phyloP scores from a whole-genome alignment of 2,329 filamentous ascomycete species.

The Sporothrix variecibatus region DNA sequence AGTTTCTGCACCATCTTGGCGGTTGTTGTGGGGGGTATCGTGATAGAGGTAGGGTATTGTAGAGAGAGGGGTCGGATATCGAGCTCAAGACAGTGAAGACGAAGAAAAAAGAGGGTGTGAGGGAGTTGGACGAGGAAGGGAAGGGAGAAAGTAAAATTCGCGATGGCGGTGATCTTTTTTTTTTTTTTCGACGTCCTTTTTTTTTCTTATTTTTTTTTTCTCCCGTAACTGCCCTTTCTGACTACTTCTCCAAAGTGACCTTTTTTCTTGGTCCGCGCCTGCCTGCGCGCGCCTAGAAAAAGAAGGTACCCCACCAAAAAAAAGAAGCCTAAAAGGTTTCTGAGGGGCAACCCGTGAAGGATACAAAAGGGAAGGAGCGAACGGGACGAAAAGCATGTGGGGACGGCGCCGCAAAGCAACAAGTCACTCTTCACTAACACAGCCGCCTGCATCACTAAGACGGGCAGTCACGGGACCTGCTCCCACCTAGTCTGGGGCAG shows the following conservation, averaged over 20 bases:
- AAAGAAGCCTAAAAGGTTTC: constrained; percentile 9
- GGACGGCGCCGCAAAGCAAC: neutral
- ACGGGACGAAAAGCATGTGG: constrained; percentile 12
- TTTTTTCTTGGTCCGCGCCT: neutral
- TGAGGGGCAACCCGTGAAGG: constrained; percentile 16
- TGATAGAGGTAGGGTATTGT: no score
- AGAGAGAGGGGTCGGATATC: neutral
- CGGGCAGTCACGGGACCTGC: neutral
- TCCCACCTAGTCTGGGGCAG: neutral
- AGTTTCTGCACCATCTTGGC: constrained; percentile 77
- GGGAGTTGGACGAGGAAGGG: neutral
- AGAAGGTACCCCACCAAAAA: constrained; percentile 7
- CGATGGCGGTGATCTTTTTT: neutral
- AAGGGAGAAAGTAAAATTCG: neutral
- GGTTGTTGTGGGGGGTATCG: constrained; percentile 19
- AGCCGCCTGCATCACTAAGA: neutral
- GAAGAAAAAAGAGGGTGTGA: neutral
- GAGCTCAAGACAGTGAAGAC: neutral
- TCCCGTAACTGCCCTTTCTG: neutral
- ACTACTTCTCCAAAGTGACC: neutral
- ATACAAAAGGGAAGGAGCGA: constrained; percentile 11
- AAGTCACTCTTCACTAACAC: neutral
- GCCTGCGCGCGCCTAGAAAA: neutral
- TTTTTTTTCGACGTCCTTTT: neutral
- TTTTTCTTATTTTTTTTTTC: neutral